Evolutionary conservation across 2,329 filamentous ascomycete species (phyloP).

Genomic region (Talaromyces atroroseus): DNA sequence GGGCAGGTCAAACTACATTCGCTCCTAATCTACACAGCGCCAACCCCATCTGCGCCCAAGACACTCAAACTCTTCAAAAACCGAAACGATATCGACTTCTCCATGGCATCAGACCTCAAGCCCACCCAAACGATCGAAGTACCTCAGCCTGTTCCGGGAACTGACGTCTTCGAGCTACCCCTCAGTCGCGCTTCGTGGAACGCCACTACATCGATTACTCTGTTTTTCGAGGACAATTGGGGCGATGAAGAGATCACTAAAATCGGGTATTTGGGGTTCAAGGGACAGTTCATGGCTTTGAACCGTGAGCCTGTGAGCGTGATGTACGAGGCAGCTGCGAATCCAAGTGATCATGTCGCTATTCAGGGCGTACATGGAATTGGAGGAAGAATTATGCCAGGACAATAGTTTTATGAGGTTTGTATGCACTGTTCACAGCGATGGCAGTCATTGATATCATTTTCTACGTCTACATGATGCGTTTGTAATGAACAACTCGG

Average conservation of each 20-base stretch:
- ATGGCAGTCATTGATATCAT: background rate
- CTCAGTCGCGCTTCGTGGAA: conserved; percentile 87
- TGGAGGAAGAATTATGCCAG: conserved; percentile 36
- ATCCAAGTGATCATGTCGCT: conserved; percentile 72
- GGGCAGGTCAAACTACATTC: conserved; percentile 90
- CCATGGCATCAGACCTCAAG: conserved; percentile 60
- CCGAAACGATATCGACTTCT: conserved; percentile 80
- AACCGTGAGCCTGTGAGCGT: conserved; percentile 79
- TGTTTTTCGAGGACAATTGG: conserved; percentile 94
- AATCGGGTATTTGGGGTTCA: conserved; percentile 82
- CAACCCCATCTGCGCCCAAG: conserved; percentile 64
- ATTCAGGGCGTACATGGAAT: conserved; percentile 40
- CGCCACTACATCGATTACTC: conserved; percentile 69
- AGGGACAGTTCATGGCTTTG: conserved; percentile 85
- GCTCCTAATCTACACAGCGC: conserved; percentile 75
- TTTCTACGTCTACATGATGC: background rate
- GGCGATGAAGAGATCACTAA: conserved; percentile 75
- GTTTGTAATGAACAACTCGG: background rate
- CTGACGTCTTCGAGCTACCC: conserved; percentile 74
- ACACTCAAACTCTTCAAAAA: conserved; percentile 88
- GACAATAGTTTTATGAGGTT: conserved; percentile 27
- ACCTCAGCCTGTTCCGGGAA: conserved; percentile 57
- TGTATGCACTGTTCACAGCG: background rate
- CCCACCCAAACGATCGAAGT: conserved; percentile 74
- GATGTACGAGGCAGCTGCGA: conserved; percentile 88